Conservation (phyloP, 202 grass and related monocot species). For the Elaeis oleifera region DNA sequence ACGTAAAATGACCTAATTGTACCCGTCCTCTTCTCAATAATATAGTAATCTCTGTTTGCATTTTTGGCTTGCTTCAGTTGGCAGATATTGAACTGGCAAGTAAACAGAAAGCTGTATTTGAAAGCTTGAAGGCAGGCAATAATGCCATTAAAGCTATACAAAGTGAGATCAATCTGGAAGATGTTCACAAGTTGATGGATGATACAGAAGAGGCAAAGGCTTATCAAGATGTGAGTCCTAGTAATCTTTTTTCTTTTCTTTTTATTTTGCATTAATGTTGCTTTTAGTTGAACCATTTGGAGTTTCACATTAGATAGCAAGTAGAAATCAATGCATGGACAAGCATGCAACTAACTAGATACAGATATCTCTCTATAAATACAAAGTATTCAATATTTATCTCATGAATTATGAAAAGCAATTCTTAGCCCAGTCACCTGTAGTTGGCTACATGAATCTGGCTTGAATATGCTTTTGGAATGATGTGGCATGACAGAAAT, state of each 20-base stretch:
- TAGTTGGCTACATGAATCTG: too few relatives aligned
- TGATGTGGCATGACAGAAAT: too few relatives aligned
- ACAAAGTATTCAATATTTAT: too few relatives aligned
- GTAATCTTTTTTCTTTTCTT: constrained; percentile 6
- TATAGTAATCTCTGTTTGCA: neutral
- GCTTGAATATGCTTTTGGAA: too few relatives aligned
- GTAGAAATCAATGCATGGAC: too few relatives aligned
- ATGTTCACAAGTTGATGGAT: constrained; percentile 98
- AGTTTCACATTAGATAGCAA: too few relatives aligned
- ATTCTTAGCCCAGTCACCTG: too few relatives aligned
- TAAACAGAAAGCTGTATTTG: constrained; percentile 92
- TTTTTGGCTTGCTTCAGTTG: constrained; percentile 40
- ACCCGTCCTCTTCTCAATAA: neutral
- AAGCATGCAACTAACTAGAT: too few relatives aligned
- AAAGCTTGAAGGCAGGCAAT: constrained; percentile 86
- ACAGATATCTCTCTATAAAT: too few relatives aligned
- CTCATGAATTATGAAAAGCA: too few relatives aligned
- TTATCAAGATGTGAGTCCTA: constrained; percentile 83
- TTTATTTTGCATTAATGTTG: neutral
- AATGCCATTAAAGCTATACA: constrained; percentile 94
- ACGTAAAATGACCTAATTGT: too few relatives aligned
- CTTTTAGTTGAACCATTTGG: too few relatives aligned
- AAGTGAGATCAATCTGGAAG: constrained; percentile 92
- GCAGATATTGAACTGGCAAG: constrained; percentile 91
- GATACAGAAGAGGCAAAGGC: constrained; percentile 93